Evolutionary conservation across 352 stramenopile genomes (phyloP).

Genomic region (Globisporangium splendens): DNA sequence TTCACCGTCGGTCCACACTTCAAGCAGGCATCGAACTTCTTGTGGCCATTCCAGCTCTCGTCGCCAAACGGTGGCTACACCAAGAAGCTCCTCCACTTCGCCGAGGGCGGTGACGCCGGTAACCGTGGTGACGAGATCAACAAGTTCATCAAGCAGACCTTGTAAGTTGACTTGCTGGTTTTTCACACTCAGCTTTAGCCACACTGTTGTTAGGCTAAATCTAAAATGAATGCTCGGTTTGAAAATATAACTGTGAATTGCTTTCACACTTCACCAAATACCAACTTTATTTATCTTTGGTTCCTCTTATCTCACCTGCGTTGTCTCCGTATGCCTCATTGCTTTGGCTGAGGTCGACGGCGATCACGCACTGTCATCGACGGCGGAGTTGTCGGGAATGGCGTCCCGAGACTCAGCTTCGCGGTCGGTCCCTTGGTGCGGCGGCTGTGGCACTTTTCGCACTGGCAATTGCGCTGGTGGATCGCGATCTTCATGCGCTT

Average conservation of each 20-base stretch:
- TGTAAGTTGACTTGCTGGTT: conserved; percentile 61
- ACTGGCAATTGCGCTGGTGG: conserved; percentile 79
- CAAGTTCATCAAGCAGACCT: conserved; percentile 93
- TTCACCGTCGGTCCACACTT: conserved; percentile 99
- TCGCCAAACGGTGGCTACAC: conserved; percentile 94
- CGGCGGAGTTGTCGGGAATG: conserved; percentile 45
- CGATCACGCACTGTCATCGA: conserved; percentile 29
- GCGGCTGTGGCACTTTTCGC: conserved; percentile 66
- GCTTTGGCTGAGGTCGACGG: conserved; percentile 29
- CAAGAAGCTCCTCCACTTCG: conserved; percentile 94
- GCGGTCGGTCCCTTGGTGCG: conserved; percentile 36
- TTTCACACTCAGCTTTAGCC: neutral
- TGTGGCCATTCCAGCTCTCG: conserved; percentile 99
- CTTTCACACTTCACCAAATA: neutral
- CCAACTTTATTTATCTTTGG: conserved; percentile 8
- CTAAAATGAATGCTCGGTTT: conserved; percentile 26
- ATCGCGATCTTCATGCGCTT: conserved; percentile 83
- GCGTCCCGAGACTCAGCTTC: conserved; percentile 27
- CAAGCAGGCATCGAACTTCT: conserved; percentile 99
- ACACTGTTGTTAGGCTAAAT: too few relatives aligned
- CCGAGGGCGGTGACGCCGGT: conserved; percentile 90
- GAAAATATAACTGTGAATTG: conserved; percentile 31
- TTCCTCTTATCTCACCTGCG: neutral
- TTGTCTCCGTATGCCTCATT: neutral
- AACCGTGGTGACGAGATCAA: conserved; percentile 93